Evolutionary conservation across 441 rosid species (phyloP).

Genomic region (Metrosideros polymorpha): DNA sequence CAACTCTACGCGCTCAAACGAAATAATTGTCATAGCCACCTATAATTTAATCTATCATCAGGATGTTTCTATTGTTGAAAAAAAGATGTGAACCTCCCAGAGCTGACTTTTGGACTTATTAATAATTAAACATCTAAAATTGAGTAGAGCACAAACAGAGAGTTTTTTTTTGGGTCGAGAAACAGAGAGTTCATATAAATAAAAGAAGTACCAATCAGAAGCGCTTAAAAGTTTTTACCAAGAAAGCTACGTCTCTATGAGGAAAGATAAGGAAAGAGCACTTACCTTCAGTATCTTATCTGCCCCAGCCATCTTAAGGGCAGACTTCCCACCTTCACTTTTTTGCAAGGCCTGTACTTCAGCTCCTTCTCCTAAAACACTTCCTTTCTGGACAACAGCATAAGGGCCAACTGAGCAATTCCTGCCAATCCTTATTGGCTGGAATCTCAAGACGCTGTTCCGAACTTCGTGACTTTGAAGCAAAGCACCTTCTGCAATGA

Average conservation of each 20-base stretch:
- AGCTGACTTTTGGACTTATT: background rate
- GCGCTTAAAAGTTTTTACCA: background rate
- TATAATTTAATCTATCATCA: background rate
- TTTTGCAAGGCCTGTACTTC: slow-evolving; percentile 45
- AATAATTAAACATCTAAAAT: background rate
- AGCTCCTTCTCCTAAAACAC: slow-evolving; percentile 34
- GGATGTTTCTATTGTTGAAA: background rate
- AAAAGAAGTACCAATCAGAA: background rate
- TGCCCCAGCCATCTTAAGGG: slow-evolving; percentile 14
- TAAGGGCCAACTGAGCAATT: slow-evolving; percentile 50
- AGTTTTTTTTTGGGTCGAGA: too few species aligned
- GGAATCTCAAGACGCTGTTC: slow-evolving; percentile 44
- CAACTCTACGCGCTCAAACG: background rate
- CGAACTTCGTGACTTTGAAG: slow-evolving; percentile 62
- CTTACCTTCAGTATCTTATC: slow-evolving; percentile 23
- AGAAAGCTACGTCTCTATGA: background rate
- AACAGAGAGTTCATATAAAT: background rate
- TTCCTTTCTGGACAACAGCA: slow-evolving; percentile 60
- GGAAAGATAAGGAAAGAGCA: background rate
- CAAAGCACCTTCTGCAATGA: slow-evolving; percentile 56
- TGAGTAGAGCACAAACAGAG: background rate
- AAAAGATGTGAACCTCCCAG: too few species aligned
- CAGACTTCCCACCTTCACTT: slow-evolving; percentile 27
- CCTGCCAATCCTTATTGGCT: slow-evolving; percentile 35
- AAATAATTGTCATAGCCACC: background rate